Evolutionary conservation across 2,329 filamentous ascomycete genomes (phyloP), one percentile per base, ranked within the genome.

Genomic region (Cordyceps militaris): DNA sequence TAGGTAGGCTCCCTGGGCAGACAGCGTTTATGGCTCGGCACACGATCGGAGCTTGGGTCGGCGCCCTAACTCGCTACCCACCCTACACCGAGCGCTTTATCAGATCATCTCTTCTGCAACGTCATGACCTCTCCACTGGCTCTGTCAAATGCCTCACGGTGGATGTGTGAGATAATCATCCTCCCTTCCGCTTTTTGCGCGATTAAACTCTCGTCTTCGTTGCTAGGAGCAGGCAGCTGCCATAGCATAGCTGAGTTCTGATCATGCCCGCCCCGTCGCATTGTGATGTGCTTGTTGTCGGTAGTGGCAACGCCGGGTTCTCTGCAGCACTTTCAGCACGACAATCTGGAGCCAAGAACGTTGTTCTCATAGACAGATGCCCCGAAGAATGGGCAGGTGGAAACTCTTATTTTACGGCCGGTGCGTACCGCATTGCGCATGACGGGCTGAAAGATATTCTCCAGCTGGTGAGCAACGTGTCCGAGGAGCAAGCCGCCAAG

Each of bases 361-460:
- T 86, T 3, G 64, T 84, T 0, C 66, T 87, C 14, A 74, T 87
- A 56, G 84, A 87, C 63, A 85, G 83, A 67, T 79, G 78, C 43
- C 82, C 83, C 0, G 64, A 76, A 55, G 68, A 74, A 5, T 85
- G 82, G 79, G 81, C 78, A 0, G 85, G 84, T 13, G 84, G 84
- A 1, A 87, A 87, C 64, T 76, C 77, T 0, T 86, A 79, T 64
- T 87, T 86, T 70, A 87, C 84, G 0, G 84, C 85, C 0, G 85
- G 83, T 1, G 84, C 83, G 2, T 85, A 80, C 65, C 79, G 86
- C 7, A 82, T 78, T 1, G 76, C 73, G 1, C 81, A 86, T 63
- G 57, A 65, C 7, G 85, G 85, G 0, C 71, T 85, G 0, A 11
- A 65, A 0, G 84, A 87, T 63, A 63, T 88, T 0, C 69, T 86